phyloP scores from a whole-genome alignment of 768 basidiomycete species.

The Phanerodontia chrysosporium region DNA sequence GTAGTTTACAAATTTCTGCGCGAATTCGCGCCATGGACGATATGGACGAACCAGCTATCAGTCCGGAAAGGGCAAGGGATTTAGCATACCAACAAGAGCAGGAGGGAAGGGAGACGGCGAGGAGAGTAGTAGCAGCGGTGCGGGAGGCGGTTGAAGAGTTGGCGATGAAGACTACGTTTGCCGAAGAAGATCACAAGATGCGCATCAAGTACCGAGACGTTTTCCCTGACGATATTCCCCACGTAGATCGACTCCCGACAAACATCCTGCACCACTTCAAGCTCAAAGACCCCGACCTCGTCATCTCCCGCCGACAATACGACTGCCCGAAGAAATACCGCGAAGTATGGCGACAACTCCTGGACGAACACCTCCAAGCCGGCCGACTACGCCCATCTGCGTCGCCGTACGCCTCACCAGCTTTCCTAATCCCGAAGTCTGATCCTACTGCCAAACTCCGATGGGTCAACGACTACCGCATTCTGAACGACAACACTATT shows the following conservation, averaged over 20 bases:
- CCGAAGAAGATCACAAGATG: background rate
- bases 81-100: too few species aligned
- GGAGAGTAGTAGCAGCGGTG: too few species aligned
- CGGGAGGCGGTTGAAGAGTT: too few species aligned
- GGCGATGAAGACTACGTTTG: too few species aligned
- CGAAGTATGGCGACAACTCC: slow-evolving; percentile 28
- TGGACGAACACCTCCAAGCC: slow-evolving; percentile 31
- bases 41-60: too few species aligned
- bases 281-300: slow-evolving; percentile 13
- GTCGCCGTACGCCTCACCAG: slow-evolving; percentile 28
- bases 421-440: slow-evolving; percentile 35
- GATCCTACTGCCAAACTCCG: slow-evolving; percentile 23
- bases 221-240: slow-evolving; percentile 21
- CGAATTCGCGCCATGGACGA: too few species aligned
- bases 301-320: slow-evolving; percentile 24
- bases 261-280: slow-evolving; percentile 16
- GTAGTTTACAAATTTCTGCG: too few species aligned
- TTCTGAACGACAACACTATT: slow-evolving; percentile 15
- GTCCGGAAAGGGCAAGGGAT: too few species aligned
- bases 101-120: too few species aligned
- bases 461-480: slow-evolving; percentile 21
- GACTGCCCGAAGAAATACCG: slow-evolving; percentile 30
- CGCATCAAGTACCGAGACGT: slow-evolving; percentile 5
- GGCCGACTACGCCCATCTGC: slow-evolving; percentile 26
- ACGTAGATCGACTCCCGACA: slow-evolving; percentile 12